Evolutionary conservation across 768 basidiomycete genomes (phyloP), one percentile per base, ranked within the genome.

Genomic region (Amanita phalloides): DNA sequence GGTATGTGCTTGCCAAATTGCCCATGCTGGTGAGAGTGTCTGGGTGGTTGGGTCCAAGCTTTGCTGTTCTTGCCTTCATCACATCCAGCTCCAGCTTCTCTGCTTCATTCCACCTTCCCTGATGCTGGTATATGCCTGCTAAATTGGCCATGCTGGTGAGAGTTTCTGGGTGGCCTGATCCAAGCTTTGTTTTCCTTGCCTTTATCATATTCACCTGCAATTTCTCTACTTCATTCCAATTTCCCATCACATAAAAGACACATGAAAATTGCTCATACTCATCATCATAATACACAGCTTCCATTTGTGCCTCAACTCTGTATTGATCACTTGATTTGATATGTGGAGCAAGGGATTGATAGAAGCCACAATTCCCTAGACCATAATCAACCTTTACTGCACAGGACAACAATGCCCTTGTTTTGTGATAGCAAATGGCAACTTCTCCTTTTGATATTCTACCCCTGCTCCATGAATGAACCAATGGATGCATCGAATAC

Each of bases 401-500:
- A 36, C 55, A 41, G 13, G 44, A 45, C 23, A 49, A 23, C 35
- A 49, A 37, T 35, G 17, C 48, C 13, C 37, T 39, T 8, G 48
- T 35, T 37, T 36, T 49, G 0, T 17, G 11, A 5, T 21, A 49
- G 7, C 2, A 14, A 11, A n/a, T 33, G 2, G 14, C 13, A 10
- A 2, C 20, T 14, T 47, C 28, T 32, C 3, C 32, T 36, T 39
- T 39, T 37, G 36, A 8, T 49, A 49, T 23, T 6, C 17, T 45
- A 5, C 26, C n/a, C 11, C 45, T 42, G 14, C 23, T 50, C 49
- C 56, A 56, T 2, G 14, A 11, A 20, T 56, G 53, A 14, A 56
- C 45, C 28, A 56, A 44, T 10, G 48, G 51, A 53, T 57, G 56
- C 8, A 57, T 36, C 32, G 42, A 36, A 32, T 56, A 58, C 25